phyloP scores from a whole-genome alignment of 2,329 filamentous ascomycete species.

The Shiraia sp. region DNA sequence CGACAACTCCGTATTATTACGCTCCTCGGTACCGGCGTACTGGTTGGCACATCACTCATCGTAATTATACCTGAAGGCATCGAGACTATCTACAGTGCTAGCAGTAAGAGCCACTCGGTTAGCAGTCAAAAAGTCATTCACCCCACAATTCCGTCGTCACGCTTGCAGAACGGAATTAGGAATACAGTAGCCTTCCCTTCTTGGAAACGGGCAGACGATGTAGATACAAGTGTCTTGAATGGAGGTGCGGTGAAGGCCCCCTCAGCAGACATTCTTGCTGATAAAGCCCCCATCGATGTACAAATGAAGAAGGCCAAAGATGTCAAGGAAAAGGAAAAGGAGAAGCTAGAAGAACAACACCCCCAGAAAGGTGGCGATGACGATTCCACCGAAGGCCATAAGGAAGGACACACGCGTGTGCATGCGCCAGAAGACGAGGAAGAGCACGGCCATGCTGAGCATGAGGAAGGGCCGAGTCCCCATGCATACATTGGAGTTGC shows the following conservation, averaged over 20 bases:
- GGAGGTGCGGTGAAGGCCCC: slow-evolving; percentile 25
- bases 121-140: slow-evolving; percentile 23
- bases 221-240: slow-evolving; percentile 16
- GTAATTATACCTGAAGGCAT: slow-evolving; percentile 98
- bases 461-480: slow-evolving; percentile 51
- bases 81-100: slow-evolving; percentile 76
- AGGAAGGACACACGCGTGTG: slow-evolving; percentile 42
- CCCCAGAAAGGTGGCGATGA: slow-evolving; percentile 44
- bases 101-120: slow-evolving; percentile 27
- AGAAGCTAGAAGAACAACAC: slow-evolving; percentile 25
- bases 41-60: slow-evolving; percentile 93
- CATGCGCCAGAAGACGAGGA: slow-evolving; percentile 36
- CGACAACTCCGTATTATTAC: slow-evolving; percentile 88
- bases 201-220: slow-evolving; percentile 22
- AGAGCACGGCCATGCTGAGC: slow-evolving; percentile 49
- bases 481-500: slow-evolving; percentile 85
- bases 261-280: slow-evolving; percentile 19
- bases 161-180: slow-evolving; percentile 32
- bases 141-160: slow-evolving; percentile 28
- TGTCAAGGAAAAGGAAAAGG: slow-evolving; percentile 28
- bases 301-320: slow-evolving; percentile 27
- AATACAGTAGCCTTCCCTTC: slow-evolving; percentile 25
- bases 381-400: slow-evolving; percentile 44
- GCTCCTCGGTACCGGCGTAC: slow-evolving; percentile 87
- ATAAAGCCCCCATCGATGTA: slow-evolving; percentile 24